Percentiles rank a stretch among this genome's conserved stretches.
These are phyloP conservation scores for Phytopythium chamaehyphon DNA, from an alignment of 352 stramenopile species.

Conservation along the genomic window DNA sequence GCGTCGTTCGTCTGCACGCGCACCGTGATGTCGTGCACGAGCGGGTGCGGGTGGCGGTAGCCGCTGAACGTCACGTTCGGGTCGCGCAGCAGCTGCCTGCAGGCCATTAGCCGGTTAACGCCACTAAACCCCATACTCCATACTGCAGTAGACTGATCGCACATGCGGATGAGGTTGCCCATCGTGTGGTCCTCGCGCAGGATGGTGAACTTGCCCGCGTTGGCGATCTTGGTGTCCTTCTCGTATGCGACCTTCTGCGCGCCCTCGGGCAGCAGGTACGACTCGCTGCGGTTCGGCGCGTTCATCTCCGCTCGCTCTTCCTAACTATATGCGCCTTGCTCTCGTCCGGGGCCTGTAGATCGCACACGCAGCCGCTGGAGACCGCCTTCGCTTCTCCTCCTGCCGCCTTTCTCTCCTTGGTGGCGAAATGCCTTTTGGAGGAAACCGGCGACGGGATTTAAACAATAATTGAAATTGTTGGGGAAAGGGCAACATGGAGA, in stretches of 20 bases:
- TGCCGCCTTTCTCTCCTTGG: no score
- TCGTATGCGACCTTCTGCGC: slow-evolving; percentile 93
- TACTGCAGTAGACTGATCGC: slow-evolving; percentile 14
- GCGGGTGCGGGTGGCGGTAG: slow-evolving; percentile 96
- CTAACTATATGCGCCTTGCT: background rate
- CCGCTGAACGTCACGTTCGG: slow-evolving; percentile 91
- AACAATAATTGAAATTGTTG: no score
- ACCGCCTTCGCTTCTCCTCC: no score
- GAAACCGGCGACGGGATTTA: no score
- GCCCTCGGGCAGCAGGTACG: slow-evolving; percentile 83
- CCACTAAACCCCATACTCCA: background rate
- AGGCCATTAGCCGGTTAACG: background rate
- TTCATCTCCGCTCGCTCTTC: slow-evolving; percentile 48
- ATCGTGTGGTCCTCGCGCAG: slow-evolving; percentile 99
- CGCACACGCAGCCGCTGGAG: no score
- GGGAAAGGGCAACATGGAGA: no score
- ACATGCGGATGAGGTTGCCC: slow-evolving; percentile 97
- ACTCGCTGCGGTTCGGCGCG: slow-evolving; percentile 76
- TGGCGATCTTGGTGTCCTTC: slow-evolving; percentile 96
- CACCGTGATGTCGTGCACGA: slow-evolving; percentile 95
- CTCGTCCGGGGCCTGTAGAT: background rate
- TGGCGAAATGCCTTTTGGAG: no score
- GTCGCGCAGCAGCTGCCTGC: slow-evolving; percentile 85
- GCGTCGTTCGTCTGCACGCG: slow-evolving; percentile 91
- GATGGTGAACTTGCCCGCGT: slow-evolving; percentile 97